Evolutionary conservation across 495 filamentous ascomycete species (phyloP).

Genomic region (Filosporella fistucella): DNA sequence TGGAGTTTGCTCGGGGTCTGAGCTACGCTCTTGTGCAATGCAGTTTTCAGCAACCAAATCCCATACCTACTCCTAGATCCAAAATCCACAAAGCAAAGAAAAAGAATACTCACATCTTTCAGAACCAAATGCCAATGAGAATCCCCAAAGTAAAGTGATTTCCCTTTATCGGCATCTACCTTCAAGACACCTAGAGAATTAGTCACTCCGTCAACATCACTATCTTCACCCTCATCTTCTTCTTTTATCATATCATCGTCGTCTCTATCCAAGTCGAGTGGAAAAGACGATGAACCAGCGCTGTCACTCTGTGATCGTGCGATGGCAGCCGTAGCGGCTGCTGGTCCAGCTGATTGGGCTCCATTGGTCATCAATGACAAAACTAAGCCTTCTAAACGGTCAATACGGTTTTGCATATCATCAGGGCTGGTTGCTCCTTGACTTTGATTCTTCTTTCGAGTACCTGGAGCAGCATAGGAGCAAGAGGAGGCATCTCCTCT

Average conservation of each 20-base stretch:
- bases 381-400: conserved; percentile 91
- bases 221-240: conserved; percentile 58
- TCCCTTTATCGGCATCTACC: conserved; percentile 73
- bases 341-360: conserved; percentile 54
- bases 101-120: conserved; percentile 55
- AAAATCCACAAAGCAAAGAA: background rate
- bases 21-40: too few relatives aligned
- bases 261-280: conserved; percentile 40
- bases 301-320: conserved; percentile 51
- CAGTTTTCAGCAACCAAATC: too few relatives aligned
- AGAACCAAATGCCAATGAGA: conserved; percentile 89
- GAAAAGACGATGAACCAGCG: conserved; percentile 17
- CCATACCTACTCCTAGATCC: too few relatives aligned
- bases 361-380: conserved; percentile 95
- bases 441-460: conserved; percentile 71
- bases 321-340: conserved; percentile 59
- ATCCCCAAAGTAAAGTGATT: conserved; percentile 81
- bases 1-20: too few relatives aligned
- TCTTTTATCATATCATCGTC: conserved; percentile 52
- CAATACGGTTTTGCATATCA: conserved; percentile 99
- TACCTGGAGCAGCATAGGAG: conserved; percentile 78
- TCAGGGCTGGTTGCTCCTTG: conserved; percentile 66
- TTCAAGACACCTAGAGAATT: conserved; percentile 86
- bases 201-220: conserved; percentile 82
- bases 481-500: conserved; percentile 79